These are phyloP conservation scores for Stachybotrys echinatus DNA, from an alignment of 2,329 filamentous ascomycete species.

Conservation along the genomic window DNA sequence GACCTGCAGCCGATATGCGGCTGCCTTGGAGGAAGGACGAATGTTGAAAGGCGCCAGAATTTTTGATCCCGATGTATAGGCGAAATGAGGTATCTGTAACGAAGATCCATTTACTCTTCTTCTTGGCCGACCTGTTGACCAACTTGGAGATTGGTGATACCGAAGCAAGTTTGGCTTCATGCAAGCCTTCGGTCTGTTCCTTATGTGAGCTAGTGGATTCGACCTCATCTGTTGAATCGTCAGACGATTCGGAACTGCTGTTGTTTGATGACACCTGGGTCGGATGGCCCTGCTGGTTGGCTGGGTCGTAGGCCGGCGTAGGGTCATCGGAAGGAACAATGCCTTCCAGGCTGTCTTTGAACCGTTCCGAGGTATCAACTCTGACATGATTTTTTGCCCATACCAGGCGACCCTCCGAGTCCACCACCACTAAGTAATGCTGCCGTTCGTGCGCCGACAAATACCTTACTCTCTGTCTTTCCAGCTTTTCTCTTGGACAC, in stretches of 20 bases:
- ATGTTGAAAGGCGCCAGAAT: constrained; percentile 84
- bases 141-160: constrained; percentile 53
- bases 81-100: constrained; percentile 81
- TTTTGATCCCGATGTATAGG: constrained; percentile 86
- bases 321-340: constrained; percentile 59
- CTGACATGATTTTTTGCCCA: constrained; percentile 79
- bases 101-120: constrained; percentile 88
- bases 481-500: constrained; percentile 69
- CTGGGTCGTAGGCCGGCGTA: constrained; percentile 45
- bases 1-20: constrained; percentile 74
- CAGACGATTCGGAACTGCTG: constrained; percentile 28
- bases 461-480: constrained; percentile 77
- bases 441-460: constrained; percentile 75
- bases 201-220: constrained; percentile 62
- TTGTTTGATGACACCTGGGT: constrained; percentile 3
- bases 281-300: not conserved
- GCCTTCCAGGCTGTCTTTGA: constrained; percentile 74
- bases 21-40: constrained; percentile 82
- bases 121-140: constrained; percentile 67
- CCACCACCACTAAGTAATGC: constrained; percentile 74
- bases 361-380: constrained; percentile 72
- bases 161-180: constrained; percentile 46
- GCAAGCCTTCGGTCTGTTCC: constrained; percentile 52
- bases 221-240: constrained; percentile 47
- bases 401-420: constrained; percentile 67